Evolutionary conservation across 768 basidiomycete species (phyloP).

Genomic region (Termitomyces sp.): DNA sequence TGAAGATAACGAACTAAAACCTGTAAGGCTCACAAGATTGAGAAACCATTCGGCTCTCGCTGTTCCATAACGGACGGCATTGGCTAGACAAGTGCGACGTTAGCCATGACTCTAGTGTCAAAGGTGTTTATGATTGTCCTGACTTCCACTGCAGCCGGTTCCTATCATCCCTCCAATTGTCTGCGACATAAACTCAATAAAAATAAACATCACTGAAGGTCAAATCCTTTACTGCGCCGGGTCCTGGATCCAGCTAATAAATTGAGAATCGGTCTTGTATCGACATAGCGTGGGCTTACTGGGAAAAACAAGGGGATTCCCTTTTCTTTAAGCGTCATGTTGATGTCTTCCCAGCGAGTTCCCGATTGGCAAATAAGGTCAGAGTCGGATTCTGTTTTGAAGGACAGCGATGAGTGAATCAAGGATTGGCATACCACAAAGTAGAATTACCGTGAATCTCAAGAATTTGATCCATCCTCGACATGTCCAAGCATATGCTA

Average conservation of each 20-base stretch:
- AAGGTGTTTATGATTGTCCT: constrained; percentile 22
- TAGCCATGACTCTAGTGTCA: neutral
- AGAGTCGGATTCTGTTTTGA: constrained; percentile 52
- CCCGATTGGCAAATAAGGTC: constrained; percentile 78
- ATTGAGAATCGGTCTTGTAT: neutral
- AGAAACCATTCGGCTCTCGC: constrained; percentile 87
- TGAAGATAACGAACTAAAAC: neutral
- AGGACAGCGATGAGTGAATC: neutral
- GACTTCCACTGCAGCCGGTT: constrained; percentile 82
- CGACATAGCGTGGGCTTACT: constrained; percentile 31
- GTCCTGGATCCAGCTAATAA: constrained; percentile 62
- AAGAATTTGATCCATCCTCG: constrained; percentile 77
- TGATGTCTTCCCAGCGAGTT: constrained; percentile 75
- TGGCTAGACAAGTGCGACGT: constrained; percentile 38
- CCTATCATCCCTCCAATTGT: constrained; percentile 89
- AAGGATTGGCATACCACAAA: neutral
- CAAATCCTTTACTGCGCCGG: constrained; percentile 52
- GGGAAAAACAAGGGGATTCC: constrained; percentile 85
- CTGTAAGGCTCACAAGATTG: constrained; percentile 50
- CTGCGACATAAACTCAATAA: constrained; percentile 22
- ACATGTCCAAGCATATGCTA: constrained; percentile 81
- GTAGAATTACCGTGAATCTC: constrained; percentile 56
- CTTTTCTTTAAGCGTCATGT: constrained; percentile 57
- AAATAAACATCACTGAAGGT: neutral
- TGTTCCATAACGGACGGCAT: constrained; percentile 83